Evolutionary conservation across 257 asterid genomes (phyloP).

Genomic region (Solanum corneliomulleri): DNA sequence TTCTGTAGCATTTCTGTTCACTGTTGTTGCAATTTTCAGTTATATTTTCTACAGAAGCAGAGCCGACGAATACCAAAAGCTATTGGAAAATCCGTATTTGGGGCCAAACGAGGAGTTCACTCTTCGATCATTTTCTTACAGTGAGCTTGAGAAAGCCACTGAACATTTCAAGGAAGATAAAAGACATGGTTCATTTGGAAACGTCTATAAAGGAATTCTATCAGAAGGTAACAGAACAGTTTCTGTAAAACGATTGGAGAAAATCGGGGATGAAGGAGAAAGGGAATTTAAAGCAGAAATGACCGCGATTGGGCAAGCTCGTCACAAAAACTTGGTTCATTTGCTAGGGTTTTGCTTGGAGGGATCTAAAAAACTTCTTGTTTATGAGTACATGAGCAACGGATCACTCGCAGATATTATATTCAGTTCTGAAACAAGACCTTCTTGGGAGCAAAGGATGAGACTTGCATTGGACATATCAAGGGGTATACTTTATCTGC

Average conservation of each 20-base stretch:
- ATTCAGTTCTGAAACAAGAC: slow-evolving; percentile 7
- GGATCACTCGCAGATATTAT: slow-evolving; percentile 39
- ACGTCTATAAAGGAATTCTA: slow-evolving; percentile 30
- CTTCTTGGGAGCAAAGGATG: slow-evolving; percentile 25
- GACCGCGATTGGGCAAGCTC: slow-evolving; percentile 31
- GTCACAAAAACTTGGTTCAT: slow-evolving; percentile 39
- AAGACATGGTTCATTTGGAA: slow-evolving; percentile 32
- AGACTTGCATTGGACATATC: slow-evolving; percentile 31
- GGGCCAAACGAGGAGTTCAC: slow-evolving; percentile 13
- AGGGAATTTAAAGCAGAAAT: slow-evolving; percentile 41
- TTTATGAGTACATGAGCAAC: slow-evolving; percentile 41
- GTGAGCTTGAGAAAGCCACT: slow-evolving; percentile 24
- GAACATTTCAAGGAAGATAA: slow-evolving; percentile 30
- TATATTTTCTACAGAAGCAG: neutral
- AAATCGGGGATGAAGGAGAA: slow-evolving; percentile 20
- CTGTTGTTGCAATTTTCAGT: neutral
- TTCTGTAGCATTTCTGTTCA: neutral
- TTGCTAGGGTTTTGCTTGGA: slow-evolving; percentile 43
- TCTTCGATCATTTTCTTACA: slow-evolving; percentile 17
- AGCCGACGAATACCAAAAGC: neutral
- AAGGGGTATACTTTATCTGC: slow-evolving; percentile 42
- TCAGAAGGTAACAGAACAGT: slow-evolving; percentile 1
- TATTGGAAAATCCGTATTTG: slow-evolving; percentile 5
- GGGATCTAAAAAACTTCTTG: slow-evolving; percentile 29
- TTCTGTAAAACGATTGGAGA: slow-evolving; percentile 39